Base-by-base conservation (phyloP, 768 basidiomycete genomes). In the Tylopilus cervinicoccineus region DNA sequence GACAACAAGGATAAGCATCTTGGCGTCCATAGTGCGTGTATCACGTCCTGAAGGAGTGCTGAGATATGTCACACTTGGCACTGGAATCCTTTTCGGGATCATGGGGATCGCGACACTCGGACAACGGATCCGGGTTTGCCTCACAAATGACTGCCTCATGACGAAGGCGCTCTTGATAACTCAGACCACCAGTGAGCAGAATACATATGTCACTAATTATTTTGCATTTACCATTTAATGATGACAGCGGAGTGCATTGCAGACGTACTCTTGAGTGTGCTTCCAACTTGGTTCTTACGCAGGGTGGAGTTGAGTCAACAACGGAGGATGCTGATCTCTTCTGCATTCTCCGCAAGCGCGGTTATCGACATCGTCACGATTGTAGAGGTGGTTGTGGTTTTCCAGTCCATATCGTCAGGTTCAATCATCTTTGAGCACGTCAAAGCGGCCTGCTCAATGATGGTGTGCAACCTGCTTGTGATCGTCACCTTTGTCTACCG, bases 401-500 rank as follows among this genome's bases (percentile, higher is more conserved):
- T 57, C 2, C 23, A 3, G 7, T 37, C 44, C 2, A 2, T 48
- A 3, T 49, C 46, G 3, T 48, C 53, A n/a, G n/a, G 32, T 8
- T 33, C 32, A n/a, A 49, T 62, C 47, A 24, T 65, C 31, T 51
- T 54, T 5, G 64, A 47, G 11, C 59, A 65, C 11, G 45, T 64
- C 48, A 61, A 61, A 38, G 52, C 50, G 26, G 54, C 42, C 20
- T 54, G 46, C 27, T 50, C 54, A 14, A 27, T 58, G 37, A 44
- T 62, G 38, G 52, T 62, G 12, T 64, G 63, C 34, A 62, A 64
- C 41, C 12, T 55, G 24, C 49, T 63, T 2, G 62, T 58, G 24
- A 60, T 60, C 26, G 52, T 43, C 33, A 43, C 53, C 10, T 62
- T 56, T 27, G 17, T 55, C 23, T 65, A 57, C 38, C 60, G 57